phyloP scores from a whole-genome alignment of 2,329 filamentous ascomycete species.

The Stylonectria norvegica region DNA sequence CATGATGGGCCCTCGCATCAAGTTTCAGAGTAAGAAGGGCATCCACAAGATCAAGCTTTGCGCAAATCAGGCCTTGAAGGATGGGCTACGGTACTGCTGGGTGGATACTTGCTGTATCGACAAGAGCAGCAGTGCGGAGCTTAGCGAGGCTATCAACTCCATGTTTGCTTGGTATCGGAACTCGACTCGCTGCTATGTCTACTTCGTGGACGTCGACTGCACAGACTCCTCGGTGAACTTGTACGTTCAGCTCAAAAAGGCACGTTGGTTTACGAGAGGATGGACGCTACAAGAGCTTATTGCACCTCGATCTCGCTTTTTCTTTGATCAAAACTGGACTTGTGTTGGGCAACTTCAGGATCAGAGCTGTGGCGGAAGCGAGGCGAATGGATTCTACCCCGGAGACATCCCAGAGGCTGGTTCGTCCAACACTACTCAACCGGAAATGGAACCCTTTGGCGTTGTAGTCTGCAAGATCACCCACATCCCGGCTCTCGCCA shows the following conservation, averaged over 20 bases:
- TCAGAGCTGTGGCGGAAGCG: too few species aligned
- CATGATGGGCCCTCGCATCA: neutral
- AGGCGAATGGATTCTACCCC: too few species aligned
- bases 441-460: too few species aligned
- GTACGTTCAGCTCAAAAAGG: neutral
- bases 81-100: constrained; percentile 10
- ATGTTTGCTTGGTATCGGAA: constrained; percentile 21
- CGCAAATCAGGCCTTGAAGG: constrained; percentile 1
- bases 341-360: too few species aligned
- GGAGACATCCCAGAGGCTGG: too few species aligned
- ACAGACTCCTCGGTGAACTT: too few species aligned
- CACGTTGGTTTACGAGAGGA: neutral
- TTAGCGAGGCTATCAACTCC: constrained; percentile 17
- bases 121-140: constrained; percentile 16
- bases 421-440: too few species aligned
- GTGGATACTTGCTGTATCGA: constrained; percentile 24
- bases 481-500: too few species aligned
- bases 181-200: constrained; percentile 10
- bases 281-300: constrained; percentile 1
- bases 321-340: neutral
- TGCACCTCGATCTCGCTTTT: neutral
- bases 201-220: constrained; percentile 9
- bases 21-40: constrained; percentile 5
- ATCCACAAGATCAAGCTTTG: constrained; percentile 12
- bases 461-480: too few species aligned